Base-by-base conservation (phyloP, 2,329 filamentous ascomycete species). In the Ophiostoma ulmi region DNA sequence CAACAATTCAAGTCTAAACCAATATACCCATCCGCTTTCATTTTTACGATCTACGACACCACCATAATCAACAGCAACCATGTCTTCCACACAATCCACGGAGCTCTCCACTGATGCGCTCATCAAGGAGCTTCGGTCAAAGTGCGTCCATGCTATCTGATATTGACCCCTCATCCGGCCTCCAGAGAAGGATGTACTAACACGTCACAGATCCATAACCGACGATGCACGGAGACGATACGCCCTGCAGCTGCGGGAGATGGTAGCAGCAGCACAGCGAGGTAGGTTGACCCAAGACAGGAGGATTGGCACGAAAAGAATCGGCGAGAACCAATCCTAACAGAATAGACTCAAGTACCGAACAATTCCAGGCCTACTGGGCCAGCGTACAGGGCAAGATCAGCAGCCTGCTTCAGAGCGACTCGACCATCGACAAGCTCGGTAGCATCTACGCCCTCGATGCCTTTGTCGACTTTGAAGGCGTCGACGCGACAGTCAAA, bases 401-500 rank as follows among this genome's bases (percentile, higher is more conserved):
- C 61, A 87, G 85, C 38, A 80, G 81, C 55, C 80, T 98, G 74
- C 93, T 93, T 67, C 92, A 94, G 79, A 92, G 93, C 74, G 90
- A 87, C 81, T 94, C 97, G 79, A 90, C 92, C 5, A 89, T 90
- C 75, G 95, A 99, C 78, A 90, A 93, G 72, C 88, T 97, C 71
- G 95, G 94, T 0, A 96, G 95, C 69, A 91, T 99, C 73, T 90
- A 95, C 76, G 94, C 94, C 72, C 87, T 99, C 73, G 94, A 97
- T 79, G 90, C 91, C 71, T 88, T 99, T 70, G 94, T 98, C 80
- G 94, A 97, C 79, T 97, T 98, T 78, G 94, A 97, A 76, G 94
- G 94, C 72, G 92, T 97, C 75, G 96, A 99, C 81, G 88, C 92
- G 35, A 93, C 92, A 48, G 89, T 93, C 76, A 98, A 98, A 81